Evolutionary conservation across 768 basidiomycete species (phyloP).

Genomic region (Podaxis mareebaensis): DNA sequence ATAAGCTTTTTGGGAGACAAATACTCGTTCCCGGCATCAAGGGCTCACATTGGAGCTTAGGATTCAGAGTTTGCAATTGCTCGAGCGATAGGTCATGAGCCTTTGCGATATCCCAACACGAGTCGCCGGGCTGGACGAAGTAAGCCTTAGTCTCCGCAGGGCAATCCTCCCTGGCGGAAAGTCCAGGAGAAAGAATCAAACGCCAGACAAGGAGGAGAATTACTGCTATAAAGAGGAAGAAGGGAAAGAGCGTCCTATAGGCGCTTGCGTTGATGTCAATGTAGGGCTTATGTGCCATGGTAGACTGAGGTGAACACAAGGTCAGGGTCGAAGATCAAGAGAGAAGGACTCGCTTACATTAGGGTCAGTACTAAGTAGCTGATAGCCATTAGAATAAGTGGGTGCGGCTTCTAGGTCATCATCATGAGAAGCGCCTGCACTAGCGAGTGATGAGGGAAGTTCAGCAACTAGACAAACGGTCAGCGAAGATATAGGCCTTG

Average conservation of each 20-base stretch:
- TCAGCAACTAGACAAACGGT: conserved; percentile 27
- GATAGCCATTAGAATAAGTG: conserved; percentile 54
- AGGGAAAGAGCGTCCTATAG: conserved; percentile 67
- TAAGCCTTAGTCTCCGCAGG: conserved; percentile 45
- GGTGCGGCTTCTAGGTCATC: conserved; percentile 61
- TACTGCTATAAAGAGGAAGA: conserved; percentile 69
- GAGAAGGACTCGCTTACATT: conserved; percentile 28
- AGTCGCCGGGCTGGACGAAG: conserved; percentile 57
- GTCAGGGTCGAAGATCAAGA: conserved; percentile 1
- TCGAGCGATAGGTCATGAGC: conserved; percentile 51
- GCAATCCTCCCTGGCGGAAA: conserved; percentile 37
- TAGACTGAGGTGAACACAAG: conserved; percentile 19
- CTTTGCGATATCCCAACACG: conserved; percentile 64
- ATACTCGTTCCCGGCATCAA: conserved; percentile 61
- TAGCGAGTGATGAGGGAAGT: conserved; percentile 24
- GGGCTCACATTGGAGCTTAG: conserved; percentile 52
- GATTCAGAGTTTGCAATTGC: conserved; percentile 51
- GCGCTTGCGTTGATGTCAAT: conserved; percentile 38
- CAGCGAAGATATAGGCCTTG: not conserved
- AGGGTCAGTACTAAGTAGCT: conserved; percentile 50
- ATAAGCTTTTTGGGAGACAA: conserved; percentile 47
- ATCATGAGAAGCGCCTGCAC: conserved; percentile 24
- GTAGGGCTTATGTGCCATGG: conserved; percentile 30
- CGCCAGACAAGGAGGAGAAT: conserved; percentile 66
- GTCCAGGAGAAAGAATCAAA: conserved; percentile 46